These are phyloP conservation scores for Fistulinella prunicolor DNA, from an alignment of 768 basidiomycete species.

Conservation along the genomic window DNA sequence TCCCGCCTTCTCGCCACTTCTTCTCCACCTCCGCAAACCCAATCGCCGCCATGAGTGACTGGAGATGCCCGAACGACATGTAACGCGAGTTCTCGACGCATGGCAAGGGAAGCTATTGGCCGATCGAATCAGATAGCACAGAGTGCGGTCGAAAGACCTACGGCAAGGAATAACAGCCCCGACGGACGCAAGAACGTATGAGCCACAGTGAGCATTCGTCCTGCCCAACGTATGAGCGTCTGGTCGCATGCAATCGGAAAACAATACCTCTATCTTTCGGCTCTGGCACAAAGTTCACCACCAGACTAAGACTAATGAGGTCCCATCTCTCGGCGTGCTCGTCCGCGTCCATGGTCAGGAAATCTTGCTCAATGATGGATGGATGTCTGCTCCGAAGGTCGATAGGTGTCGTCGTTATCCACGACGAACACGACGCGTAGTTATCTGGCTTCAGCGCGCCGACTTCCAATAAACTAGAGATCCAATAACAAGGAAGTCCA, in stretches of 20 bases:
- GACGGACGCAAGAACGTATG: constrained; percentile 50
- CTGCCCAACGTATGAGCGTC: constrained; percentile 33
- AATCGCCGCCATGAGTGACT: constrained; percentile 52
- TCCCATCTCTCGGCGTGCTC: constrained; percentile 65
- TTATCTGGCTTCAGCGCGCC: constrained; percentile 87
- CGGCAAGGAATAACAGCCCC: constrained; percentile 70
- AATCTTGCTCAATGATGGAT: constrained; percentile 81
- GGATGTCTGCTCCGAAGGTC: constrained; percentile 86
- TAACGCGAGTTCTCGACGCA: constrained; percentile 88
- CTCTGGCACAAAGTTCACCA: constrained; percentile 85
- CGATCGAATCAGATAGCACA: constrained; percentile 8
- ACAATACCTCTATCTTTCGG: constrained; percentile 66
- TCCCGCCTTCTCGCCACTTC: constrained; percentile 67
- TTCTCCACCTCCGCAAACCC: constrained; percentile 62
- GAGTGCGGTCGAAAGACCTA: constrained; percentile 34
- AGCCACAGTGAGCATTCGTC: constrained; percentile 66
- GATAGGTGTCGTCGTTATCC: constrained; percentile 75
- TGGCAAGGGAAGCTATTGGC: constrained; percentile 71
- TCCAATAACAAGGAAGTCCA: not conserved
- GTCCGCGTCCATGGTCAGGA: constrained; percentile 56
- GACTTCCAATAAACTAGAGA: constrained; percentile 74
- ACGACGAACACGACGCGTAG: constrained; percentile 58
- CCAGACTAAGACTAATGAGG: constrained; percentile 79
- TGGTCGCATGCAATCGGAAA: not conserved
- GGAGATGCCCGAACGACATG: constrained; percentile 57